Percentiles rank a stretch among this genome's conserved stretches.
phyloP scores from a whole-genome alignment of 441 rosid genomes.

The Kokia cookei region DNA sequence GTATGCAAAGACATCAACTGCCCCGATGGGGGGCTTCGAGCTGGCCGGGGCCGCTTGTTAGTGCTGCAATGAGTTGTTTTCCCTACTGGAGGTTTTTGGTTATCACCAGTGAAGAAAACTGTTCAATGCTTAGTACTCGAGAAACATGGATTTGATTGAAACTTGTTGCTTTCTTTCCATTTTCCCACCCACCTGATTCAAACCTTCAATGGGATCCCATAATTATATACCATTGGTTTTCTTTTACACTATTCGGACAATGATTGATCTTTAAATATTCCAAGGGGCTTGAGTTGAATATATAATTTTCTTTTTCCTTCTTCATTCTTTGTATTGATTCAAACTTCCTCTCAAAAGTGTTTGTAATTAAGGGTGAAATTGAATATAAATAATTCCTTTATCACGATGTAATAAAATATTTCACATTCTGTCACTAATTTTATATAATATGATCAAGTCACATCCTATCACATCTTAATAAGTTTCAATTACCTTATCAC shows the following conservation, averaged over 20 bases:
- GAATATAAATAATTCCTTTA: no score
- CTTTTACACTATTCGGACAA: no score
- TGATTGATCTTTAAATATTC: no score
- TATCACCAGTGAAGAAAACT: conserved; percentile 2
- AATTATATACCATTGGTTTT: background rate
- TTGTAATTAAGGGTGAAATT: no score
- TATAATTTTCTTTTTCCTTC: no score
- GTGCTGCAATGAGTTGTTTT: conserved; percentile 49
- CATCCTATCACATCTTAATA: no score
- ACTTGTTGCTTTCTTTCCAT: conserved; percentile 24
- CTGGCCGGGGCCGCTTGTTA: conserved; percentile 7
- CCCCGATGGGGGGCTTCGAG: conserved; percentile 10
- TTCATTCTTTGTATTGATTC: background rate
- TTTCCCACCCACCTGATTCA: conserved; percentile 18
- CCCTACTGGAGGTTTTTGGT: conserved; percentile 30
- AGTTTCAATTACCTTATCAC: no score
- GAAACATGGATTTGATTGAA: conserved; percentile 56
- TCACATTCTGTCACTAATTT: no score
- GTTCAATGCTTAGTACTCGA: conserved; percentile 32
- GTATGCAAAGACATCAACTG: conserved; percentile 14
- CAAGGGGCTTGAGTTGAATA: no score
- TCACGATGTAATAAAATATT: no score
- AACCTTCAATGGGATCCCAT: background rate
- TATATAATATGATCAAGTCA: no score
- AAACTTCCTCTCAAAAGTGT: background rate